Evolutionary conservation across 176 grass and related monocot genomes (phyloP).

Genomic region (Musa beccarii): DNA sequence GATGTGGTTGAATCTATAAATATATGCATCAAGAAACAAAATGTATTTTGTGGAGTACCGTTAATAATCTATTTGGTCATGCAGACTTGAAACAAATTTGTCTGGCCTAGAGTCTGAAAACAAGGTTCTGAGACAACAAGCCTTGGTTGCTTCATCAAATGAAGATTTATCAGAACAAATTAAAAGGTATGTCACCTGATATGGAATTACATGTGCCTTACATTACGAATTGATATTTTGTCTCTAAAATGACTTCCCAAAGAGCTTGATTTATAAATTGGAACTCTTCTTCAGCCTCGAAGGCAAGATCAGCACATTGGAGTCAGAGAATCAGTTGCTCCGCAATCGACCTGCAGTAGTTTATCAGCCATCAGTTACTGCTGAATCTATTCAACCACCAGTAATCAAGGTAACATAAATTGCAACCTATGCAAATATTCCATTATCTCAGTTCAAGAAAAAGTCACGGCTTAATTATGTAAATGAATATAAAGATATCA

Average conservation of each 20-base stretch:
- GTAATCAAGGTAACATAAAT: constrained; percentile 36
- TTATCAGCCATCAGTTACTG: constrained; percentile 8
- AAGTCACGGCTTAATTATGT: background rate
- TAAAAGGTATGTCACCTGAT: constrained; percentile 5
- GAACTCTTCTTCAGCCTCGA: constrained; percentile 39
- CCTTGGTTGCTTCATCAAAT: constrained; percentile 15
- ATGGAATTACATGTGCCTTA: background rate
- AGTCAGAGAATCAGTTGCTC: constrained; percentile 60
- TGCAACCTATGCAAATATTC: constrained; percentile 4
- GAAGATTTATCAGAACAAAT: constrained; percentile 20
- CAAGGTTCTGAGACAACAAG: constrained; percentile 25
- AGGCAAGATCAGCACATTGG: constrained; percentile 60
- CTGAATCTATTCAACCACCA: constrained; percentile 35
- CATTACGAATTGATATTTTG: background rate
- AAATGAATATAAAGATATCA: constrained; percentile 11
- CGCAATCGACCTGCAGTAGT: constrained; percentile 30
- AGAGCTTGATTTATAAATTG: background rate
- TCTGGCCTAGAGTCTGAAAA: constrained; percentile 79
- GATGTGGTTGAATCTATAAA: constrained; percentile 1
- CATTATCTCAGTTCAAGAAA: constrained; percentile 6
- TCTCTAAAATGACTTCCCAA: constrained; percentile 1
- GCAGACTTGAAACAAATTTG: constrained; percentile 66
- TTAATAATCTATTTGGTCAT: constrained; percentile 14
- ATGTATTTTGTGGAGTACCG: background rate
- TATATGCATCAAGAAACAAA: background rate